Conservation (phyloP, 345 rosid genomes). For the Gynandropsis gynandra region DNA sequence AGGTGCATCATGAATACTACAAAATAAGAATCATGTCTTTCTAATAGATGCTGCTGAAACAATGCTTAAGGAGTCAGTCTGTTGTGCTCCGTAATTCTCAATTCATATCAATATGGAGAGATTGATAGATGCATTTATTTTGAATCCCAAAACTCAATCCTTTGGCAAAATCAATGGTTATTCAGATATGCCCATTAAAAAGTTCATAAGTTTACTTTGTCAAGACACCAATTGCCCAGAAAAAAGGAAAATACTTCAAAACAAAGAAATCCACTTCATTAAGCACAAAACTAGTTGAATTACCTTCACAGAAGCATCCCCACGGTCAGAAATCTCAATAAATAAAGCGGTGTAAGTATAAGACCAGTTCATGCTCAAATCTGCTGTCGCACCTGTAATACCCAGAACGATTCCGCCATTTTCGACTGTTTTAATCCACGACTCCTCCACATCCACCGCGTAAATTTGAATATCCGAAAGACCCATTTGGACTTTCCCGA, state of each 20-base stretch:
- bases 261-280: not conserved
- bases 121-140: no score
- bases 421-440: constrained; percentile 42
- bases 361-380: constrained; percentile 65
- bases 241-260: not conserved
- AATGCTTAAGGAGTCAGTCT: no score
- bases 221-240: no score
- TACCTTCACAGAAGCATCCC: constrained; percentile 60
- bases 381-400: constrained; percentile 53
- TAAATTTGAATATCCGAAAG: constrained; percentile 45
- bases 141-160: no score
- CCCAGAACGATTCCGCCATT: constrained; percentile 39
- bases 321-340: constrained; percentile 48
- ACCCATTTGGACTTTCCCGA: constrained; percentile 51
- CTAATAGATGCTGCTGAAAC: no score
- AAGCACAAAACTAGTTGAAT: not conserved
- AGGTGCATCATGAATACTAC: no score
- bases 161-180: no score
- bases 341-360: constrained; percentile 57
- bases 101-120: no score
- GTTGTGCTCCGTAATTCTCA: no score
- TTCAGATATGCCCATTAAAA: no score
- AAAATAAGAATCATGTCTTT: no score
- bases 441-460: constrained; percentile 36
- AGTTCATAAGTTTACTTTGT: no score